A percentile compares a stretch with the other conserved stretches of the same genome.
These are phyloP conservation scores for Hypoxylon sp. DNA, from an alignment of 2,329 filamentous ascomycete species.

Conservation along the genomic window DNA sequence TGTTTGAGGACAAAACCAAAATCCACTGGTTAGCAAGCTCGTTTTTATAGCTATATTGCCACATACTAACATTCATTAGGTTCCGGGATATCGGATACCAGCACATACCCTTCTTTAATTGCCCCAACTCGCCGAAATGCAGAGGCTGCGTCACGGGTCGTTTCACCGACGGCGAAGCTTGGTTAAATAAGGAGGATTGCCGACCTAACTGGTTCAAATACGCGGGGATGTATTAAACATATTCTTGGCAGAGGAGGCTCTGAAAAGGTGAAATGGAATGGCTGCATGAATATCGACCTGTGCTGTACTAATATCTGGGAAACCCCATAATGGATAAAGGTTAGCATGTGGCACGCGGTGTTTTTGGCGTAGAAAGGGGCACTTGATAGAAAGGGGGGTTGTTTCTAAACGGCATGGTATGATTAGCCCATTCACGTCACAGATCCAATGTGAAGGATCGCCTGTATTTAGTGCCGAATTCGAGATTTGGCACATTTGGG, in stretches of 20 bases:
- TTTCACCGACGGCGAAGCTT: conserved; percentile 90
- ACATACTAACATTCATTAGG: conserved; percentile 66
- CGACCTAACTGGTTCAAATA: conserved; percentile 98
- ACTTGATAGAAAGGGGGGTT: conserved; percentile 42
- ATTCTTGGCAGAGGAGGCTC: conserved; percentile 5
- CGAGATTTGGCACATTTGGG: conserved; percentile 37
- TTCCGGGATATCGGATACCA: conserved; percentile 99
- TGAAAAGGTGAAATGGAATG: conserved; percentile 35
- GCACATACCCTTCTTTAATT: conserved; percentile 99
- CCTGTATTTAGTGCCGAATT: conserved; percentile 33
- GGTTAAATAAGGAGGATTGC: conserved; percentile 91
- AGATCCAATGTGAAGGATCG: conserved; percentile 31
- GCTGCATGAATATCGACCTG: conserved; percentile 43
- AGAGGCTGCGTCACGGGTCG: conserved; percentile 87
- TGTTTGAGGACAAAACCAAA: conserved; percentile 91
- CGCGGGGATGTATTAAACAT: conserved; percentile 79
- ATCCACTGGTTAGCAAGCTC: conserved; percentile 84
- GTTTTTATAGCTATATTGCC: conserved; percentile 1
- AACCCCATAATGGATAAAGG: conserved; percentile 45
- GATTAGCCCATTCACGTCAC: conserved; percentile 28
- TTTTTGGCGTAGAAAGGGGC: conserved; percentile 44
- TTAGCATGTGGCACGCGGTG: conserved; percentile 46
- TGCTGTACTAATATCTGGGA: conserved; percentile 50
- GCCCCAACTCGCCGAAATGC: conserved; percentile 96
- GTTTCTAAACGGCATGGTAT: conserved; percentile 36